Evolutionary conservation across 2,329 filamentous ascomycete species (phyloP).

Genomic region (Colletotrichum orchidophilum): DNA sequence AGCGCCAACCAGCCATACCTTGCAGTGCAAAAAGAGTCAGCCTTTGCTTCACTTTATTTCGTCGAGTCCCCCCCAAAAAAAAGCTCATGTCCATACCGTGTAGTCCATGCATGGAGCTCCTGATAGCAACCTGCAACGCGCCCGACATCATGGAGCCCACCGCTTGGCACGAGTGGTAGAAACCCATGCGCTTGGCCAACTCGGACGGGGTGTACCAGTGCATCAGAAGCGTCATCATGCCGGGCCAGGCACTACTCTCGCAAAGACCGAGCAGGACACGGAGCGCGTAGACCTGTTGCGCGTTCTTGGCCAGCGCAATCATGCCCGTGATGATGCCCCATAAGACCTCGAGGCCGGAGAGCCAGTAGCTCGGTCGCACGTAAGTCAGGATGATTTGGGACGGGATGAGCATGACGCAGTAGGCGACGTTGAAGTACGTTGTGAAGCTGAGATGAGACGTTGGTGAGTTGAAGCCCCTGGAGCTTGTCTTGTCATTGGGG

Average conservation of each 20-base stretch:
- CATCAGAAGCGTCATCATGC: constrained; percentile 48
- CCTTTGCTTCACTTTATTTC: constrained; percentile 61
- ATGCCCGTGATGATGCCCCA: constrained; percentile 36
- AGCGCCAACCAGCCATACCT: constrained; percentile 51
- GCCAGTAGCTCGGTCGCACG: constrained; percentile 41
- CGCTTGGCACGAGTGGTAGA: constrained; percentile 59
- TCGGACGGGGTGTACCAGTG: constrained; percentile 50
- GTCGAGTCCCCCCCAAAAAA: constrained; percentile 35
- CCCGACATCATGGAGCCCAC: constrained; percentile 65
- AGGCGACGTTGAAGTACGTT: constrained; percentile 38
- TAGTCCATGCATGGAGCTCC: constrained; percentile 29
- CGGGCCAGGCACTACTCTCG: constrained; percentile 45
- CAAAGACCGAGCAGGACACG: constrained; percentile 54
- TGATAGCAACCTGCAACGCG: constrained; percentile 62
- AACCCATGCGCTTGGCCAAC: constrained; percentile 60
- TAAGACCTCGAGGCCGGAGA: constrained; percentile 39
- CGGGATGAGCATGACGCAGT: constrained; percentile 41
- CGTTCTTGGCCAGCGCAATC: constrained; percentile 32
- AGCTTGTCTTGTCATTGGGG: not conserved
- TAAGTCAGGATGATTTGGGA: constrained; percentile 41
- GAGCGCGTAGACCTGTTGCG: constrained; percentile 50
- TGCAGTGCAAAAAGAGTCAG: constrained; percentile 50
- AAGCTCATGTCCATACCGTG: constrained; percentile 14
- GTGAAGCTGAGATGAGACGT: constrained; percentile 19
- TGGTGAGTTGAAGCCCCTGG: not conserved